A percentile compares a stretch with the other conserved stretches of the same genome.
Evolutionary conservation across 75 land plant species (phyloP).

Genomic region (Larix kaempferi): DNA sequence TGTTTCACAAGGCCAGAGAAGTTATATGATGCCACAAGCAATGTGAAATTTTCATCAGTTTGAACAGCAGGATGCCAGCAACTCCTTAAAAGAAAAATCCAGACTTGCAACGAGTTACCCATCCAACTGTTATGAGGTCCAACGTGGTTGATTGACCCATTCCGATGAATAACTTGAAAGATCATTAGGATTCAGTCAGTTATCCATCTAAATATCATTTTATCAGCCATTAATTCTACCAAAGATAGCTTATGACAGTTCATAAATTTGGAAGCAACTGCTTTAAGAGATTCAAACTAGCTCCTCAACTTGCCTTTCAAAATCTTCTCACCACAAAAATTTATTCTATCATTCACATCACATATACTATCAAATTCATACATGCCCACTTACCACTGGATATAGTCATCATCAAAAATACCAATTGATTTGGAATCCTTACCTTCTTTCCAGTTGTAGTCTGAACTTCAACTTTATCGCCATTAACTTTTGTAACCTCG

Average conservation of each 20-base stretch:
- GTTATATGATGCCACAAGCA: too few relatives aligned
- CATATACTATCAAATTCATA: not conserved
- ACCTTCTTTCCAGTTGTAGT: conserved; percentile 53
- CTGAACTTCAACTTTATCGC: conserved; percentile 45
- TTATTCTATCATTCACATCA: too few relatives aligned
- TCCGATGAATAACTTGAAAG: not conserved
- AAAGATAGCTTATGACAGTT: not conserved
- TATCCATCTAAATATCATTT: not conserved
- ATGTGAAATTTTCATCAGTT: not conserved
- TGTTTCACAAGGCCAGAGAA: too few relatives aligned
- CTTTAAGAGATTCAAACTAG: not conserved
- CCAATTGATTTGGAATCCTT: conserved; percentile 2
- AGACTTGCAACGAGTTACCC: not conserved
- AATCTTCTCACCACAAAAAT: not conserved
- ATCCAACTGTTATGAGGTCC: not conserved
- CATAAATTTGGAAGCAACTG: not conserved
- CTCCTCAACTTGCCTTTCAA: not conserved
- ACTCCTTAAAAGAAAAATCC: not conserved
- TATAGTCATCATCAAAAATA: not conserved
- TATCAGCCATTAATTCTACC: not conserved
- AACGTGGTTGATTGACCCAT: not conserved
- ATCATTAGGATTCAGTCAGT: not conserved
- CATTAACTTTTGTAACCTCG: conserved; percentile 46
- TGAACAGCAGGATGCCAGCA: not conserved
- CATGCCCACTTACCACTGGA: not conserved